Evolutionary conservation across 2,329 filamentous ascomycete genomes (phyloP), one percentile per base, ranked within the genome.

Genomic region (Fusarium siculi): DNA sequence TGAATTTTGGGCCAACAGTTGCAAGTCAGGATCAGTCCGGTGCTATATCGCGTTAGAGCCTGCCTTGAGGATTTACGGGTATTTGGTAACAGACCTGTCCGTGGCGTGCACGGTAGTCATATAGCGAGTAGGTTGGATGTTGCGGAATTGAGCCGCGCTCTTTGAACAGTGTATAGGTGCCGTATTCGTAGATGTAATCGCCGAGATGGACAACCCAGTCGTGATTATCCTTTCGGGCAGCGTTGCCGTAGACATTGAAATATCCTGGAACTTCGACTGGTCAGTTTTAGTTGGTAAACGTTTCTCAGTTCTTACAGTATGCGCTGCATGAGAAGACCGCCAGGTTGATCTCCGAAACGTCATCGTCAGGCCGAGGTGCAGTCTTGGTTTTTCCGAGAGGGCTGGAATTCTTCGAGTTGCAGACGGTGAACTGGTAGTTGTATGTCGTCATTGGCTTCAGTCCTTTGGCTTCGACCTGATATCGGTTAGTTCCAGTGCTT

Each of bases 181-280:
- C 59, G 7, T 62, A 62, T 19, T 58, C 59, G 5, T 62, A 62
- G 28, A 62, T 62, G 2, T 62, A 62, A 19, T 62, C 59, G 4
- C 59, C 59, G n/a, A 62, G 59, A 57, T 62, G 59, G 0, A 62
- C 25, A 18, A 58, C 49, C 30, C 40, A 62, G 34, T 62, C 59
- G 21, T 62, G 59, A 2, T 58, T 58, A 0, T 58, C n/a, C 5
- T 62, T 62, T 6, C 52, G n/a, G 8, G 59, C 59, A 7, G 59
- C 59, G 18, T 62, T 62, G 1, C 59, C 59, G 18, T 62, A 62
- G 7, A 62, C 59, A 1, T 58, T 62, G 12, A 62, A 62, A 15
- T 58, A 58, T 2, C 59, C 59, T 9, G 59, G 34, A 9, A 62
- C 59, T 62, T 16, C 1, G 4, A 2, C 5, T 21, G 3, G 7